Evolutionary conservation across 768 basidiomycete species (phyloP).

Genomic region (Peribolospora kevripleyi): DNA sequence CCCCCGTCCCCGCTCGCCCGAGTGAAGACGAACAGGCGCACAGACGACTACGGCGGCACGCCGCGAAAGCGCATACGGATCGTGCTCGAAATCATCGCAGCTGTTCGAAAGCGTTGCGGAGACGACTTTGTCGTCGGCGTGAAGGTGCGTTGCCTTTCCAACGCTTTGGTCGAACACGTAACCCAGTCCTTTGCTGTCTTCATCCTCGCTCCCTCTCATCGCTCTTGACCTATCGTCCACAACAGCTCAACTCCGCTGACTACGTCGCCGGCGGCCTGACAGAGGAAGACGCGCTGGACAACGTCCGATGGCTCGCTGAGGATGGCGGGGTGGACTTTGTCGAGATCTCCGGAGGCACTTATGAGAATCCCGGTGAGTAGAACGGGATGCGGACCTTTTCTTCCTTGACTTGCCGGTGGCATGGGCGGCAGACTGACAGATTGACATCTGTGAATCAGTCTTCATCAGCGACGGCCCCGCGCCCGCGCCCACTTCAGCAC

Average conservation of each 20-base stretch:
- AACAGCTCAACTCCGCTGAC: conserved; percentile 43
- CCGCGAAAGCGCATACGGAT: conserved; percentile 29
- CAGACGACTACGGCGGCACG: conserved; percentile 35
- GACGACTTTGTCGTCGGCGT: conserved; percentile 44
- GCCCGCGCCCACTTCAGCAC: background rate
- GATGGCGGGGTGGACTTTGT: conserved; percentile 57
- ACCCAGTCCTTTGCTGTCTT: too few species aligned
- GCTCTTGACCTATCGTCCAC: too few species aligned
- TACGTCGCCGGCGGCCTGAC: conserved; percentile 26
- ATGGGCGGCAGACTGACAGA: too few species aligned
- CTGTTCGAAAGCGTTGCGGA: conserved; percentile 33
- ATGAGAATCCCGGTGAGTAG: conserved; percentile 32
- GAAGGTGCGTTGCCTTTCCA: conserved; percentile 21
- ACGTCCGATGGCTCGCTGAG: conserved; percentile 34
- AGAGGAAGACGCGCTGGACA: conserved; percentile 29
- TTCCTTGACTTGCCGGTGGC: background rate
- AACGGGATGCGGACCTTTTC: background rate
- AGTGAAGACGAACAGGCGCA: conserved; percentile 29
- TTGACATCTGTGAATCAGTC: background rate
- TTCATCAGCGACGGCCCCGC: too few species aligned
- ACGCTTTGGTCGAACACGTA: too few species aligned
- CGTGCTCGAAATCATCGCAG: conserved; percentile 30
- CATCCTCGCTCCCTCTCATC: too few species aligned
- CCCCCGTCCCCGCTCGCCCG: background rate
- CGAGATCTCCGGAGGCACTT: conserved; percentile 70